Evolutionary conservation across 176 grass and related monocot species (phyloP).

Genomic region (Urochloa ruziziensis): DNA sequence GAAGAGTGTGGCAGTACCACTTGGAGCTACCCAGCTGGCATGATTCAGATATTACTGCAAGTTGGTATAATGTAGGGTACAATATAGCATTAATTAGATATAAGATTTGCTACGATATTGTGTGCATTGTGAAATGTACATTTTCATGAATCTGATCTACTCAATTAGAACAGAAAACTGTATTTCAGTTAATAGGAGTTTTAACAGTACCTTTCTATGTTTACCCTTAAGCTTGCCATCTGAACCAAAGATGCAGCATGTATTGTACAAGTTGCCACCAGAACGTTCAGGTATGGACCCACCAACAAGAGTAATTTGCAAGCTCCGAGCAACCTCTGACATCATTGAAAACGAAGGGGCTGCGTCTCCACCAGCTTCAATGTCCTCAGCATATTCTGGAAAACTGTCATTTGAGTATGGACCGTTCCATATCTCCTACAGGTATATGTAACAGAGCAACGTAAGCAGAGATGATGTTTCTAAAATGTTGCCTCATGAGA

Average conservation of each 20-base stretch:
- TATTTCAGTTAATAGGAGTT: background rate
- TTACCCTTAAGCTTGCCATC: conserved; percentile 91
- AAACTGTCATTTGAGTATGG: conserved; percentile 96
- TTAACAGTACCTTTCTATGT: conserved; percentile 73
- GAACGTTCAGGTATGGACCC: conserved; percentile 88
- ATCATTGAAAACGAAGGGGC: conserved; percentile 93
- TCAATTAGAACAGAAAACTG: background rate
- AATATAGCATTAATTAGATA: background rate
- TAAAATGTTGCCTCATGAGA: background rate
- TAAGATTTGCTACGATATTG: background rate
- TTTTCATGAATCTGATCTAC: background rate
- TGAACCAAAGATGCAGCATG: conserved; percentile 82
- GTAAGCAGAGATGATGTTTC: background rate
- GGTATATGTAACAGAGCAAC: conserved; percentile 2
- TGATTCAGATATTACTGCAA: background rate
- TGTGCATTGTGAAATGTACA: background rate
- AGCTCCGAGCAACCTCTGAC: conserved; percentile 59
- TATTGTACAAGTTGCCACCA: conserved; percentile 82
- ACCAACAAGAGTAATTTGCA: conserved; percentile 87
- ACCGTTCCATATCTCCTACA: conserved; percentile 96
- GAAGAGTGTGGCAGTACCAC: background rate
- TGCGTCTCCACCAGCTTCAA: conserved; percentile 76
- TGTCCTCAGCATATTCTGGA: conserved; percentile 83
- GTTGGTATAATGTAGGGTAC: background rate
- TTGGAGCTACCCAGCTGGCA: background rate